Percentiles rank a stretch among this genome's conserved stretches.
phyloP scores from a whole-genome alignment of 768 basidiomycete species.

The Suillus cothurnatus region DNA sequence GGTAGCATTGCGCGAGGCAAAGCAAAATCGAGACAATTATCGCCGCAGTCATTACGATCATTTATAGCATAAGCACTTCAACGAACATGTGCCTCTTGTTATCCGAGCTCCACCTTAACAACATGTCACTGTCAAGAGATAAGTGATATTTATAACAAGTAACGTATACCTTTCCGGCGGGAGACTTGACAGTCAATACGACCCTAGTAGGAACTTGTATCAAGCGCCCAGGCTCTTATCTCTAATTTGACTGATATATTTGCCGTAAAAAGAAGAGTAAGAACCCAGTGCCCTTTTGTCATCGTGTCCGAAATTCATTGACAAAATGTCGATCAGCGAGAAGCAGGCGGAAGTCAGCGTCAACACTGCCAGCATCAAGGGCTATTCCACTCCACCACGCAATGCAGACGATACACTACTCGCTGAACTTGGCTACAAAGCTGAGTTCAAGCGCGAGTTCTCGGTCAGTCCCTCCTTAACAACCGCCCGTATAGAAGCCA shows the following conservation, averaged over 20 bases:
- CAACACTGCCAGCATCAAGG: constrained; percentile 15
- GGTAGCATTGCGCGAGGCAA: too few species aligned
- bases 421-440: constrained; percentile 69
- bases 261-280: constrained; percentile 6
- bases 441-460: constrained; percentile 75
- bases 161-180: background rate
- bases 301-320: background rate
- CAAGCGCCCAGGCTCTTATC: constrained; percentile 21
- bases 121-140: constrained; percentile 14
- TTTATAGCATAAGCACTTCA: background rate
- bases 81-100: background rate
- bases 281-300: constrained; percentile 6
- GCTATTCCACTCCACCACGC: constrained; percentile 22
- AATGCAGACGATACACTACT: constrained; percentile 59
- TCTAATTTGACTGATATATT: constrained; percentile 5
- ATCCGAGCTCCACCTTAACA: background rate
- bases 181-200: background rate
- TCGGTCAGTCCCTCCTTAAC: constrained; percentile 45
- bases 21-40: too few species aligned
- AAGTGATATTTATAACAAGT: constrained; percentile 17
- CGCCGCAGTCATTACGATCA: too few species aligned
- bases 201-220: background rate
- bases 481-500: background rate
- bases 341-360: constrained; percentile 17
- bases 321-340: constrained; percentile 24